Evolutionary conservation across 2,329 filamentous ascomycete species (phyloP), one percentile per base, ranked within the genome.

Genomic region (Alternaria rosae): DNA sequence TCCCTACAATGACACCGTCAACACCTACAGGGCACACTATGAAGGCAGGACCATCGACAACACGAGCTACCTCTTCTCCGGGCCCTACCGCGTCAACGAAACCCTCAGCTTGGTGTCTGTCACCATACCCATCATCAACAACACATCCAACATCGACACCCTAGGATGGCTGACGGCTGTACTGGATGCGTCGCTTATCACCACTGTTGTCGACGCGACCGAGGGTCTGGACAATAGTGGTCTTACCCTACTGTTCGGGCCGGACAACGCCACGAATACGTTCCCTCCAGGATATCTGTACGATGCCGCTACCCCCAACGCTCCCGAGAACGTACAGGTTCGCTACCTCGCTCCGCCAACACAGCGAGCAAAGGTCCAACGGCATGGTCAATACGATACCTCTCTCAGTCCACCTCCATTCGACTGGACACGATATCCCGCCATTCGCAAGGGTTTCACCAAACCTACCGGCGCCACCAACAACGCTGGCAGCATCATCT

Each of bases 141-240:
- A 89, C 67, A 84, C 84, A 2, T 85, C 85, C 3, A 76, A 80
- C 43, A 81, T 81, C 4, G 88, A 91, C 64, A 86, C 94, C 1
- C 83, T 97, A 6, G 94, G 92, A 2, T 97, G 93, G 82, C 86
- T 97, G 82, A 97, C 93, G 1, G 82, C 94, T 3, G 83, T 97
- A n/a, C 86, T 91, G 57, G 87, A 91, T 58, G 90, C 90, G 2
- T 81, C 82, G 5, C 84, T 90, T 2, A 82, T 95, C 4, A 81
- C 88, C n/a, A 78, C 84, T 45, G 85, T 93, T 1, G 81, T 89
- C 25, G 79, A 81, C 17, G 91, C 90, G 2, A 80, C 83, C 2
- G 91, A 93, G 76, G 92, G 92, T 1, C 75, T 97, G 9, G 91
- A 89, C 23, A 76, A 84, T 0, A 92, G 89, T 0, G 93, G 92